Percentiles rank a stretch among this genome's conserved stretches.
These are phyloP conservation scores for Mycena maculata DNA, from an alignment of 768 basidiomycete species.

Conservation along the genomic window DNA sequence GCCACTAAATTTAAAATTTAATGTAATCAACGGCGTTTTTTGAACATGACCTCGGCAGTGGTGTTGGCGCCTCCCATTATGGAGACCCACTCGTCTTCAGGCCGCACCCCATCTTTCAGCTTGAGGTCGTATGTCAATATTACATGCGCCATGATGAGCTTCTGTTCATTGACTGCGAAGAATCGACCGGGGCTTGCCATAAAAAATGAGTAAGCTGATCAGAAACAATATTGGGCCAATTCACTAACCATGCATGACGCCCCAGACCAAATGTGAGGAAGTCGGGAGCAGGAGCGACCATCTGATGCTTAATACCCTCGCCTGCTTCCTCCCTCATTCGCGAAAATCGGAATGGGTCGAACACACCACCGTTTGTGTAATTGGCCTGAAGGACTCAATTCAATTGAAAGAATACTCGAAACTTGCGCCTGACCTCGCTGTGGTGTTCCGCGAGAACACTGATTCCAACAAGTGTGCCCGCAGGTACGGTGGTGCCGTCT, in stretches of 20 bases:
- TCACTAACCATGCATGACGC: slow-evolving; percentile 44
- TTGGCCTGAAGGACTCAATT: slow-evolving; percentile 6
- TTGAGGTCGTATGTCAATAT: slow-evolving; percentile 54
- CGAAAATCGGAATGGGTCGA: slow-evolving; percentile 47
- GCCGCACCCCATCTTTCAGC: slow-evolving; percentile 27
- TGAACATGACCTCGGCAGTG: slow-evolving; percentile 24
- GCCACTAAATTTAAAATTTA: too few species aligned
- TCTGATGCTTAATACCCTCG: slow-evolving; percentile 40
- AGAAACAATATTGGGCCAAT: not conserved
- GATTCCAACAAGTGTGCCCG: slow-evolving; percentile 48
- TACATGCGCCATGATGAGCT: slow-evolving; percentile 51
- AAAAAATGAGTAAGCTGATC: not conserved
- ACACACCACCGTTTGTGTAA: slow-evolving; percentile 49
- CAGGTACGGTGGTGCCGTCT: slow-evolving; percentile 55
- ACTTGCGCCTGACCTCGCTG: not conserved
- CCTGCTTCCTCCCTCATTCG: slow-evolving; percentile 39
- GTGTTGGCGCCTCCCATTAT: slow-evolving; percentile 6
- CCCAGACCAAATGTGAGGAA: slow-evolving; percentile 53
- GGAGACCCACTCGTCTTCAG: slow-evolving; percentile 20
- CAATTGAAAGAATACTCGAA: too few species aligned
- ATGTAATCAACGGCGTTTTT: slow-evolving; percentile 6
- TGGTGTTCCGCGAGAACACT: slow-evolving; percentile 45
- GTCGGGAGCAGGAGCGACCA: slow-evolving; percentile 43
- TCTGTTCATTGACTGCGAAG: slow-evolving; percentile 53
- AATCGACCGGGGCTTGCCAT: slow-evolving; percentile 52